phyloP scores from a whole-genome alignment of 2,329 filamentous ascomycete genomes.

The Pyrenophora graminea region DNA sequence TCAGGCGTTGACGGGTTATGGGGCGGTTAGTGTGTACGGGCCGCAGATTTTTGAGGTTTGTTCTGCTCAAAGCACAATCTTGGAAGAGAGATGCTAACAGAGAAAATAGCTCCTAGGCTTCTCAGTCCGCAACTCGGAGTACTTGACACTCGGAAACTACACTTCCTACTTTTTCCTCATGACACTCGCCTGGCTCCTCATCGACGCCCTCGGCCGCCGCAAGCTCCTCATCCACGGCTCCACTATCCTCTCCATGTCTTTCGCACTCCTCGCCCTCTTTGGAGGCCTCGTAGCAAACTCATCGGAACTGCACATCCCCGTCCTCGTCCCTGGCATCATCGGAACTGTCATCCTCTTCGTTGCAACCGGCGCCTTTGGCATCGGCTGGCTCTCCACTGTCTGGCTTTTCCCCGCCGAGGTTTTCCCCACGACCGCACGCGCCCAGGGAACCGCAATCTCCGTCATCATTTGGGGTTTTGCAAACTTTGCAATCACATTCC shows the following conservation, averaged over 20 bases:
- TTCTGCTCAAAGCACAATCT: neutral
- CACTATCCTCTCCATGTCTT: slow-evolving; percentile 53
- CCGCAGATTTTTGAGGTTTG: slow-evolving; percentile 63
- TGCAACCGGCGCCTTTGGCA: slow-evolving; percentile 64
- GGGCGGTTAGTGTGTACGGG: slow-evolving; percentile 65
- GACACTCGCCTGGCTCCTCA: slow-evolving; percentile 64
- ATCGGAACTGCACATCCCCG: slow-evolving; percentile 43
- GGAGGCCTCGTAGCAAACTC: slow-evolving; percentile 54
- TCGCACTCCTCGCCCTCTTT: slow-evolving; percentile 58
- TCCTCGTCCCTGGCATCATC: slow-evolving; percentile 53
- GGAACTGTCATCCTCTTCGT: slow-evolving; percentile 59
- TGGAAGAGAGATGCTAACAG: slow-evolving; percentile 51
- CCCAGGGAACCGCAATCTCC: slow-evolving; percentile 59
- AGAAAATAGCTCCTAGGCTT: slow-evolving; percentile 62
- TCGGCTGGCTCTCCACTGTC: slow-evolving; percentile 63
- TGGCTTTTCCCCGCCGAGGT: slow-evolving; percentile 66
- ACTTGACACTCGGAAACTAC: slow-evolving; percentile 64
- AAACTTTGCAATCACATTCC: slow-evolving; percentile 62
- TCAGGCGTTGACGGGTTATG: slow-evolving; percentile 63
- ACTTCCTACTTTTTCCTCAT: slow-evolving; percentile 64
- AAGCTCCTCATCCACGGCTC: slow-evolving; percentile 60
- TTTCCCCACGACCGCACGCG: slow-evolving; percentile 59
- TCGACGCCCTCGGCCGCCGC: slow-evolving; percentile 60
- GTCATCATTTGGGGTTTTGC: slow-evolving; percentile 62
- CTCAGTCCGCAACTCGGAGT: slow-evolving; percentile 56